Evolutionary conservation across 345 rosid species (phyloP), one percentile per base, ranked within the genome.

Genomic region (Melaleuca quinquenervia): DNA sequence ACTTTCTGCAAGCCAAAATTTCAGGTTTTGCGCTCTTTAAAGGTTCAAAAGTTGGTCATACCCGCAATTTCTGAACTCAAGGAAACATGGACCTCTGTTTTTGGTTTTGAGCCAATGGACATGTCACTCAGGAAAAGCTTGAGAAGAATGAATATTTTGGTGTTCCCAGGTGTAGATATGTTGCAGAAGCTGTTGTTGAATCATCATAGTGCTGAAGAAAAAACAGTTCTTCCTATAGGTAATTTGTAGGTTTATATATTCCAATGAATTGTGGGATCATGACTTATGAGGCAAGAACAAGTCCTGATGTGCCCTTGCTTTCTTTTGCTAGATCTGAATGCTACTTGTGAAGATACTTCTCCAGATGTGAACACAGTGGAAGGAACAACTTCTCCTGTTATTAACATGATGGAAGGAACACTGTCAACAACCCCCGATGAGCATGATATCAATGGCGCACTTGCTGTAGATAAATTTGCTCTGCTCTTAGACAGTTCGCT

Each of bases 121-220:
- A 87, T 86, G 84, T 87, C 90, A 82, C 90, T 82, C 70, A 91
- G 89, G 86, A 91, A 87, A 84, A 87, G 85, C 88, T 90, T 93
- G 85, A 93, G 91, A 89, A 92, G 92, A 86, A 90, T 93, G 91
- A 96, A 93, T 86, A 85, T 97, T 89, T 49, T 97, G 89, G 97
- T 92, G 64, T 97, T 97, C 91, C 99, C 98, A 53, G 95, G 99
- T 51, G 95, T 97, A 64, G 98, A 94, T 85, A 90, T 97, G 97
- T 88, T 97, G 87, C 94, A 93, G 93, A 97, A 96, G 89, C 88
- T 91, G 84, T 49, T 96, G 90, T 52, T 88, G 84, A 88, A 51
- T 88, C 84, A 88, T 82, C 90, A 85, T 74, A 82, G 82, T 56
- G 22, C 84, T 7, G 90, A 82, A 87, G 87, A 90, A 58, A 86